Conservation (phyloP, 2,329 filamentous ascomycete species). For the Herpotrichia juniperi region DNA sequence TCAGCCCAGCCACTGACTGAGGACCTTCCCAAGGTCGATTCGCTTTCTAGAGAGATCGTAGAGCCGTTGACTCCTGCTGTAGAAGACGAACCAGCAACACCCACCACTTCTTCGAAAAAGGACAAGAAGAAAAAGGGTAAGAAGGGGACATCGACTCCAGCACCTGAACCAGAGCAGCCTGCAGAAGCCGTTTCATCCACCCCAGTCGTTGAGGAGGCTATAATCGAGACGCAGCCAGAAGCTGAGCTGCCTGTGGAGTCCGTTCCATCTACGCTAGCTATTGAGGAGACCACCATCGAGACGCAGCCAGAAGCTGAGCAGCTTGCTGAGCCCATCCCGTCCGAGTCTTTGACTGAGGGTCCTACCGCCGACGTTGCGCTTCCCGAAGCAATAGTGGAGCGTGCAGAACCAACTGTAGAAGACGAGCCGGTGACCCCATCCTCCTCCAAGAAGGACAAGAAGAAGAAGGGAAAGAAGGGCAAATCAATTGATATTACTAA, state of each 20-base stretch:
- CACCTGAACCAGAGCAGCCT: background rate
- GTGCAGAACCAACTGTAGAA: background rate
- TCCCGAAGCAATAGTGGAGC: background rate
- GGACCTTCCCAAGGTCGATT: too few relatives aligned
- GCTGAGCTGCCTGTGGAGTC: background rate
- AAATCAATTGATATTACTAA: conserved; percentile 11
- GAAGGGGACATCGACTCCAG: too few relatives aligned
- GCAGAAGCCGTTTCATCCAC: too few relatives aligned
- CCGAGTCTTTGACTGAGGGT: background rate
- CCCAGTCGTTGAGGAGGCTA: too few relatives aligned
- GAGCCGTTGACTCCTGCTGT: too few relatives aligned
- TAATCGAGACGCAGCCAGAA: too few relatives aligned
- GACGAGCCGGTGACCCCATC: background rate
- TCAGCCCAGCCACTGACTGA: too few relatives aligned
- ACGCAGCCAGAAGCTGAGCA: background rate
- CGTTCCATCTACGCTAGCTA: background rate
- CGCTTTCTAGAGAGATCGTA: too few relatives aligned
- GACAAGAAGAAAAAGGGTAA: too few relatives aligned
- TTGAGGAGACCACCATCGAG: background rate
- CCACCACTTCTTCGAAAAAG: too few relatives aligned
- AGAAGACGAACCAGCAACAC: too few relatives aligned
- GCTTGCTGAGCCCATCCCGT: background rate
- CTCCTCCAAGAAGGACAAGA: conserved; percentile 54
- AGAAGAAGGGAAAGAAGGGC: conserved; percentile 39
- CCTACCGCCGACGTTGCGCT: background rate